Evolutionary conservation across 1,284 basidiomycete genomes (phyloP).

Genomic region (Fistulinella cinereoalba): DNA sequence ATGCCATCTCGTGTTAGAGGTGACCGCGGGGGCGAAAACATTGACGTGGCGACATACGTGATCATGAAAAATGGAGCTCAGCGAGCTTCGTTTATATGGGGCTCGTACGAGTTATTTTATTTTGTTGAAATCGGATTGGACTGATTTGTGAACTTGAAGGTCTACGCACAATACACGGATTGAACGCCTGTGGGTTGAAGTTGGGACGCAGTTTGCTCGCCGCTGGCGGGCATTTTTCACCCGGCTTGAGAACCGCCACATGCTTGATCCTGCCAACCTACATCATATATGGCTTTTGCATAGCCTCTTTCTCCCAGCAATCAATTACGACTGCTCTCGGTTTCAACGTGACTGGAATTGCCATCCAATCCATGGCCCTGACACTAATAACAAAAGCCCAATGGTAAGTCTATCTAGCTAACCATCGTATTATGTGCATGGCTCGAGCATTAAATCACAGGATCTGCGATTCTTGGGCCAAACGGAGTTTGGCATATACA

Average conservation of each 20-base stretch:
- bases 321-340: conserved; percentile 17
- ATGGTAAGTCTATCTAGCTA: neutral
- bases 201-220: conserved; percentile 3
- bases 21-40: conserved; percentile 31
- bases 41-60: conserved; percentile 25
- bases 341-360: conserved; percentile 33
- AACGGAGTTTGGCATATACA: neutral
- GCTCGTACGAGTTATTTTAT: conserved; percentile 13
- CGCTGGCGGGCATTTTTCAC: conserved; percentile 24
- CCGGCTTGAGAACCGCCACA: conserved; percentile 19
- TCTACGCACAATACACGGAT: conserved; percentile 26
- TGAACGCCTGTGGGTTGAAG: conserved; percentile 41
- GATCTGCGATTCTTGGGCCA: conserved; percentile 2
- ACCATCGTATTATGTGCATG: no score
- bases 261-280: conserved; percentile 17
- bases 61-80: conserved; percentile 21
- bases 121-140: neutral
- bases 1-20: conserved; percentile 18
- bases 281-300: conserved; percentile 34
- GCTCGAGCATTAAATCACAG: neutral
- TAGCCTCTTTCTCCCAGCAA: conserved; percentile 20
- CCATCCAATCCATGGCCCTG: neutral
- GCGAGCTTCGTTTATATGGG: conserved; percentile 33
- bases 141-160: no score
- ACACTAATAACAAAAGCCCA: conserved; percentile 2